Evolutionary conservation across 2,329 filamentous ascomycete species (phyloP).

Genomic region (Colletotrichum sp.): DNA sequence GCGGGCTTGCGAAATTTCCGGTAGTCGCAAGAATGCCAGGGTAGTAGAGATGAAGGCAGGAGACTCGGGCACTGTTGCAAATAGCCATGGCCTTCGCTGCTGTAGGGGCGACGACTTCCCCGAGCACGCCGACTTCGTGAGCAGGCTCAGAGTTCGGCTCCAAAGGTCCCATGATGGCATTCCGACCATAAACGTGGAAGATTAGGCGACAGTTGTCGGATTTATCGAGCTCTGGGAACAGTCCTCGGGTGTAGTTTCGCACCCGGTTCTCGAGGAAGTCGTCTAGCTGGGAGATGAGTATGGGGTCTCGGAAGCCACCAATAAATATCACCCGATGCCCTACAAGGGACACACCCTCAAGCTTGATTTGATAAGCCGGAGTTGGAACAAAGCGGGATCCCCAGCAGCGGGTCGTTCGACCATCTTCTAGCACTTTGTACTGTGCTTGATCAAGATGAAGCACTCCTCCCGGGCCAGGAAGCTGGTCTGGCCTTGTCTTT

Average conservation of each 20-base stretch:
- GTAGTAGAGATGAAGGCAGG: constrained; percentile 49
- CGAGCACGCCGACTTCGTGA: constrained; percentile 50
- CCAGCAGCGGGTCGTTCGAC: constrained; percentile 34
- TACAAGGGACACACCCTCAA: constrained; percentile 48
- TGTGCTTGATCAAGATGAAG: constrained; percentile 44
- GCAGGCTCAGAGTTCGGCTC: constrained; percentile 27
- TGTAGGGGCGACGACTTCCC: constrained; percentile 48
- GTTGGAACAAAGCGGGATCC: constrained; percentile 38
- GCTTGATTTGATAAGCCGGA: constrained; percentile 48
- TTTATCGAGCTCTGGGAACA: constrained; percentile 26
- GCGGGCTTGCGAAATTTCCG: constrained; percentile 48
- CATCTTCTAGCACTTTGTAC: constrained; percentile 41
- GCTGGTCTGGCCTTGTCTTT: constrained; percentile 54
- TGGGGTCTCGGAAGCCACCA: constrained; percentile 50
- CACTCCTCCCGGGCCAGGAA: constrained; percentile 54
- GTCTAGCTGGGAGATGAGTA: constrained; percentile 46
- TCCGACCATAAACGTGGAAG: constrained; percentile 51
- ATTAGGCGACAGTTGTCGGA: constrained; percentile 39
- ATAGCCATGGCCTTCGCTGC: constrained; percentile 46
- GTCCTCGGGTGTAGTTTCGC: constrained; percentile 1
- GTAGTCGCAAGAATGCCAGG: constrained; percentile 53
- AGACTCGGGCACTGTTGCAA: constrained; percentile 30
- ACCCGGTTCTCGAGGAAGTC: constrained; percentile 33
- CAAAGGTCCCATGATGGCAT: constrained; percentile 27
- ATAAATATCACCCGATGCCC: constrained; percentile 52